Evolutionary conservation across 257 asterid genomes (phyloP).

Genomic region (Ophiorrhiza pumila): DNA sequence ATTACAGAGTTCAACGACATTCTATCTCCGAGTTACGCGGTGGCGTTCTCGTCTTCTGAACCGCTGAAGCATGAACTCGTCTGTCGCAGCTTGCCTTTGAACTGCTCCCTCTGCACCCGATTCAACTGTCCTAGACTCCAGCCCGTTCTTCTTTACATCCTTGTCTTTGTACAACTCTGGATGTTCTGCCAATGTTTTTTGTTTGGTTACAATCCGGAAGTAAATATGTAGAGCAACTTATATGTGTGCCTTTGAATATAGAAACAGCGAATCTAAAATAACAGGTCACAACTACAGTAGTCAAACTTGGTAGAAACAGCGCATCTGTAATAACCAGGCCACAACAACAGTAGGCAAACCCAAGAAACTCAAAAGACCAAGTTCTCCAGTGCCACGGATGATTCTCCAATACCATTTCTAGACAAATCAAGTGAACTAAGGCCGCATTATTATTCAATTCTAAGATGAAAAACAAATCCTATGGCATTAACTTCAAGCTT

Average conservation of each 20-base stretch:
- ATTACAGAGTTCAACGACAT: neutral
- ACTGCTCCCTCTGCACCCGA: constrained; percentile 48
- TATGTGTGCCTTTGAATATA: neutral
- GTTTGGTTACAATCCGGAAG: constrained; percentile 6
- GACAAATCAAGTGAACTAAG: neutral
- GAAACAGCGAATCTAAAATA: neutral
- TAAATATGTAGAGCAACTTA: neutral
- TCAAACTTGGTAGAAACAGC: neutral
- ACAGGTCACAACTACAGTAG: neutral
- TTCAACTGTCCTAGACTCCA: constrained; percentile 47
- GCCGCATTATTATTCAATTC: neutral
- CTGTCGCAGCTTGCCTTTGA: constrained; percentile 94
- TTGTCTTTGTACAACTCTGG: constrained; percentile 60
- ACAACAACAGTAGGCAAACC: neutral
- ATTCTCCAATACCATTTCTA: too few species aligned
- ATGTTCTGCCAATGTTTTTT: constrained; percentile 50
- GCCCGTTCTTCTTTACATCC: constrained; percentile 38
- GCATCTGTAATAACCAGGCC: neutral
- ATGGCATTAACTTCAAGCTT: too few species aligned
- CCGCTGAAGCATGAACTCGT: constrained; percentile 86
- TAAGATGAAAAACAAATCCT: too few species aligned
- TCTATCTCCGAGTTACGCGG: constrained; percentile 70
- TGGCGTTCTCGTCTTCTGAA: constrained; percentile 92
- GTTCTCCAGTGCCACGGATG: too few species aligned
- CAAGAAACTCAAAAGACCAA: neutral